phyloP scores from a whole-genome alignment of 176 grass and related monocot species.

The Pontederia paniculata region DNA sequence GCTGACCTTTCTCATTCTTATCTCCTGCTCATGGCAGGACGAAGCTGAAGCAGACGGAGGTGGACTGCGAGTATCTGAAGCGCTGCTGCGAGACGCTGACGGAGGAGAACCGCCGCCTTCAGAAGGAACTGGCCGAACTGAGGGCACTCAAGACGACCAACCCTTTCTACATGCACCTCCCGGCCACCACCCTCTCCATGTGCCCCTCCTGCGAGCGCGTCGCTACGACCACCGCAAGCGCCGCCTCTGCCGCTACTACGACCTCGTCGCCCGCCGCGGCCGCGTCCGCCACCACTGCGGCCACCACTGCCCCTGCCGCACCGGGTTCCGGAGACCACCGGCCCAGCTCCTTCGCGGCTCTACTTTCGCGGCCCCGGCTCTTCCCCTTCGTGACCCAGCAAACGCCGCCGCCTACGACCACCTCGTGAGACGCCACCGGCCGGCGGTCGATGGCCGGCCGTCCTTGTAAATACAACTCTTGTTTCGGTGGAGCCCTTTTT shows the following conservation, averaged over 20 bases:
- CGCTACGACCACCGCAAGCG: constrained; percentile 30
- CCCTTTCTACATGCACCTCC: constrained; percentile 86
- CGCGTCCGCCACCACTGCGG: neutral
- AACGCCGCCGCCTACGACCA: too few relatives aligned
- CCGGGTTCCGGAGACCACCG: neutral
- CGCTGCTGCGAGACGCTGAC: constrained; percentile 98
- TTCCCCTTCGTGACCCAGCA: neutral
- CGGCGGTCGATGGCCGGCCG: too few relatives aligned
- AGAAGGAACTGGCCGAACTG: constrained; percentile 88
- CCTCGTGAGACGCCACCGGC: too few relatives aligned
- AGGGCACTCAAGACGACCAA: constrained; percentile 67
- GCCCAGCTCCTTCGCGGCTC: constrained; percentile 1
- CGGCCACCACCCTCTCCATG: constrained; percentile 94
- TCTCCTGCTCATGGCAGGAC: constrained; percentile 42
- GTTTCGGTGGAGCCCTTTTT: too few relatives aligned
- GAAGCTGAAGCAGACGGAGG: constrained; percentile 99
- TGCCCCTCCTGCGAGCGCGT: constrained; percentile 96
- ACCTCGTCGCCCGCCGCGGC: constrained; percentile 32
- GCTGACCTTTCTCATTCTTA: neutral
- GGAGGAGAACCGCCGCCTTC: constrained; percentile 93
- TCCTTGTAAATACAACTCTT: too few relatives aligned
- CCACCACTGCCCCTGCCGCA: neutral
- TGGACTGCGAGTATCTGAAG: constrained; percentile 95
- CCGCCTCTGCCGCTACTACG: constrained; percentile 87
- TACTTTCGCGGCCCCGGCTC: neutral